Base-by-base conservation (phyloP, 345 rosid species). In the Toxicodendron radicans region DNA sequence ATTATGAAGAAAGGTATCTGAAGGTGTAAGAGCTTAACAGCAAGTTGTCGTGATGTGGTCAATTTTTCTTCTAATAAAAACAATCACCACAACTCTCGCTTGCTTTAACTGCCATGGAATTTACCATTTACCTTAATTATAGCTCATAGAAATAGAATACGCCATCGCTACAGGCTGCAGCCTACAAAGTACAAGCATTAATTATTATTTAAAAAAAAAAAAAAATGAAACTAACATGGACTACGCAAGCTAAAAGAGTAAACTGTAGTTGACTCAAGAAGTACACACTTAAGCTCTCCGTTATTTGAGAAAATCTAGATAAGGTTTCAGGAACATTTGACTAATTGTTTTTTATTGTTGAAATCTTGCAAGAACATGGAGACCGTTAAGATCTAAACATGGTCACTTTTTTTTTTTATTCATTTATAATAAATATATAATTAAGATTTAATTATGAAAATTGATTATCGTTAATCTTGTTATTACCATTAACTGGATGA, bases 1-100 rank as follows among this genome's bases (percentile, higher is more conserved):
- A 79, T 79, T 71, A 64, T 35, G 82, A 80, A 79, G 88, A 84
- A 80, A 86, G 86, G 88, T 71, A 83, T 82, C 72, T 23, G 86
- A 64, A 80, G 82, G 74, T 80, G 85, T 54, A 64, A 79, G 79
- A 75, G 58, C 17, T 4, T 2, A n/a, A 10, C 56, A 59, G 60
- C 27, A 33, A 38, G 43, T 38, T 51, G 45, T 30, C 30, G n/a
- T 68, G 72, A 33, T 33, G 61, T 53, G 61, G 87, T 66, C 71
- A 68, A 56, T 73, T 78, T 79, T 77, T 79, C 78, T 58, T 66
- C 38, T 75, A 71, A 64, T 79, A 75, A 74, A 72, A 78, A 76
- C 59, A 49, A 70, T 21, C 74, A 24, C 27, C 54, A 4, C 52
- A 27, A 41, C 33, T 6, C 64, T 38, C 43, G 1, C 45, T 58